Evolutionary conservation across 78 protist species (phyloP).

Genomic region (Diacronema lutheri): DNA sequence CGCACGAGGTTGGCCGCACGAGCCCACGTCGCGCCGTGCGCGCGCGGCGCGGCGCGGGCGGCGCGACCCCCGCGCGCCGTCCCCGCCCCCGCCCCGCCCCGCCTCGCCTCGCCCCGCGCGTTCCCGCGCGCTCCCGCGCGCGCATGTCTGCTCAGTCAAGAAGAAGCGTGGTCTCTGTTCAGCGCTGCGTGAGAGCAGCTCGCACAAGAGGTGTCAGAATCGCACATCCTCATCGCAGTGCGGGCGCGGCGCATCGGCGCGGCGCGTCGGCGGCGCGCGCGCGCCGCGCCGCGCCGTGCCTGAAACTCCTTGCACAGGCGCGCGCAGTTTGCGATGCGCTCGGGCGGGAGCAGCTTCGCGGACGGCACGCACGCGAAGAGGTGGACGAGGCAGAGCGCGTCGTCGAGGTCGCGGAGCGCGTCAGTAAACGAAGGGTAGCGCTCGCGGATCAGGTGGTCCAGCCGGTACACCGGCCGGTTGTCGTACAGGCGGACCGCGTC

Average conservation of each 20-base stretch:
- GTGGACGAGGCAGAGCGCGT: slow-evolving; percentile 78
- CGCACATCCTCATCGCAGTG: not conserved
- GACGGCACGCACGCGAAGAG: slow-evolving; percentile 78
- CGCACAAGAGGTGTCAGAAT: no score
- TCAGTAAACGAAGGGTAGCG: slow-evolving; percentile 91
- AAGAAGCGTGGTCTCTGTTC: no score
- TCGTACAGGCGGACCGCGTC: slow-evolving; percentile 4
- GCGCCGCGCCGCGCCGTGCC: not conserved
- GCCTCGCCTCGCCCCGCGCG: no score
- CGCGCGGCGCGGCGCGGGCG: no score
- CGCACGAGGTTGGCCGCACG: no score
- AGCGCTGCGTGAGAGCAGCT: no score
- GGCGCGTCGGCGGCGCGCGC: not conserved
- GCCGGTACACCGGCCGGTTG: slow-evolving; percentile 41
- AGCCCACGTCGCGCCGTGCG: no score
- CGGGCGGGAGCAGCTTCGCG: not conserved
- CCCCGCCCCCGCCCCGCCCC: no score
- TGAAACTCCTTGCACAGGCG: slow-evolving; percentile 65
- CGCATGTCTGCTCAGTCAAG: no score
- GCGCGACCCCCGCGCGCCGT: no score
- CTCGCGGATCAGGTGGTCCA: slow-evolving; percentile 47
- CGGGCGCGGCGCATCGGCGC: not conserved
- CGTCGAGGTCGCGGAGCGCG: slow-evolving; percentile 92
- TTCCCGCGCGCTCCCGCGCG: no score
- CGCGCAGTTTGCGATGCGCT: slow-evolving; percentile 39